A percentile compares a stretch with the other conserved stretches of the same genome.
These are phyloP conservation scores for Batkoa obscura DNA, from an alignment of 371 early-diverging fungal genomes.

Conservation along the genomic window DNA sequence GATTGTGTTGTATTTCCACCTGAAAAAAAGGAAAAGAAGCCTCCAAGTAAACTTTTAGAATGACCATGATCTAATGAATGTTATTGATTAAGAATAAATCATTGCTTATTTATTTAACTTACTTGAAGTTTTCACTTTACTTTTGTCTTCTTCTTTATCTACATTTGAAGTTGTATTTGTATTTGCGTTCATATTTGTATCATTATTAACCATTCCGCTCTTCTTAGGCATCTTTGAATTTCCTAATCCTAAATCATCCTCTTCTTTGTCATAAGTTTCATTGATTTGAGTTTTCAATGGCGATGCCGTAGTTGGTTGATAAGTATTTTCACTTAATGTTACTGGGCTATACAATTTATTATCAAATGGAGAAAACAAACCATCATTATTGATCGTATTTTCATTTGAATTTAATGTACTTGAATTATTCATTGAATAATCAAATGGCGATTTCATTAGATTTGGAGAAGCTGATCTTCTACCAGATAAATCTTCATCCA, in stretches of 20 bases:
- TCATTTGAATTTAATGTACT: neutral
- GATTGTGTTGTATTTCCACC: conserved; percentile 11
- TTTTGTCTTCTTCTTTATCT: no score
- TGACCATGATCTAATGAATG: neutral
- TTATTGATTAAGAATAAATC: neutral
- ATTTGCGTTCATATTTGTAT: no score
- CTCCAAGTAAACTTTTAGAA: conserved; percentile 15
- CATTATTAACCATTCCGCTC: no score
- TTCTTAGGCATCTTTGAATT: conserved; percentile 9
- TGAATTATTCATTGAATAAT: neutral
- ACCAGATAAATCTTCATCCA: neutral
- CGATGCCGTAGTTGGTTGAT: no score
- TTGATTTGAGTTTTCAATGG: neutral
- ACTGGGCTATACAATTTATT: neutral
- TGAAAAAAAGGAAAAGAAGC: conserved; percentile 19
- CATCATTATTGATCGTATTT: neutral
- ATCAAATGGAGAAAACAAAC: neutral
- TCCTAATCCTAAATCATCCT: conserved; percentile 34
- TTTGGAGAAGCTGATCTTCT: conserved; percentile 4
- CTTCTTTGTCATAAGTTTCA: conserved; percentile 11
- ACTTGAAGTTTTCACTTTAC: no score
- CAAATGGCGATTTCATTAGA: conserved; percentile 9
- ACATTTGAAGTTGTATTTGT: no score
- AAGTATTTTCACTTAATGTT: no score
- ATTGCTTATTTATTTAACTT: no score